Conservation (phyloP, 164 flowering plant genomes). For the Nymphaea colorata region DNA sequence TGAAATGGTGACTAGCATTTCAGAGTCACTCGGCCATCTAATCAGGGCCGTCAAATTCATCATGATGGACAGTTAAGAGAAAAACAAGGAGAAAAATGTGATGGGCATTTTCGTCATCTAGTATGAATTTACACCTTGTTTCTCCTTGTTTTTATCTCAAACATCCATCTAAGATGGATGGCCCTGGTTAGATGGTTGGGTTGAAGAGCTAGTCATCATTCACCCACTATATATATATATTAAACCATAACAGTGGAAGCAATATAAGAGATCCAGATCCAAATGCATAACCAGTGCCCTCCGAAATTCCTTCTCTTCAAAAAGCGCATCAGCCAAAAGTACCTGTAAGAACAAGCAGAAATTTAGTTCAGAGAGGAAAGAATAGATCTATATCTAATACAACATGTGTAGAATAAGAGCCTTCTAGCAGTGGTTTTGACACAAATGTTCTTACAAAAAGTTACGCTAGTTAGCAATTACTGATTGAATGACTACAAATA, state of each 20-base stretch:
- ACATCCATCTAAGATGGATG: too few relatives aligned
- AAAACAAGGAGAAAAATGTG: neutral
- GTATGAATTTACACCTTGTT: neutral
- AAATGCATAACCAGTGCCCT: constrained; percentile 55
- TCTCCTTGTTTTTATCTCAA: too few relatives aligned
- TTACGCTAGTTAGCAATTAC: neutral
- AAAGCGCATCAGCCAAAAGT: constrained; percentile 76
- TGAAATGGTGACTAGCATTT: neutral
- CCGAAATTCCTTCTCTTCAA: constrained; percentile 62
- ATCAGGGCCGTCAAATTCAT: too few relatives aligned
- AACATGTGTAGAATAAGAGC: neutral
- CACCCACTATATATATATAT: neutral
- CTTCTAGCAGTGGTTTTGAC: neutral
- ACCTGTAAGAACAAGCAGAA: constrained; percentile 28
- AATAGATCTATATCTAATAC: neutral
- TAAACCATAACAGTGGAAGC: neutral
- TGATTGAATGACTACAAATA: neutral
- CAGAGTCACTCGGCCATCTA: too few relatives aligned
- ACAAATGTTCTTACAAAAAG: neutral
- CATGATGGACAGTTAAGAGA: neutral
- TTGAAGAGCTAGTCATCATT: neutral
- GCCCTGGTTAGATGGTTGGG: too few relatives aligned
- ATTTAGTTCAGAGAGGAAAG: neutral
- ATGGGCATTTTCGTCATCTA: neutral
- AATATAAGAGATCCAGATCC: neutral